Conservation (phyloP, 495 filamentous ascomycete species). For the Pyronema domesticum region DNA sequence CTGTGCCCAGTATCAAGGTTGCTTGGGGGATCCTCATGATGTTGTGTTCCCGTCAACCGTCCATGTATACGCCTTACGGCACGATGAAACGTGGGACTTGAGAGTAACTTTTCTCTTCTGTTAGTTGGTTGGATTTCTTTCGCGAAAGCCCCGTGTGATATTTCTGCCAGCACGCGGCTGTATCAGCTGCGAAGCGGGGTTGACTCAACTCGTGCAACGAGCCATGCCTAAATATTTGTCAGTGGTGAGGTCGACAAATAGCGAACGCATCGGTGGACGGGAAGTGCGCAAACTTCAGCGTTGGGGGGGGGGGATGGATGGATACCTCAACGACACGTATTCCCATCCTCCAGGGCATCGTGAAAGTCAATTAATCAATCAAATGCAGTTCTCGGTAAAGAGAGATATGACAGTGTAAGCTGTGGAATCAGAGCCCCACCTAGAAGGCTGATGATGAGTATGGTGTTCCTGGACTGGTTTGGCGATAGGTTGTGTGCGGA, state of each 20-base stretch:
- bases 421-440: background rate
- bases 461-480: slow-evolving; percentile 1
- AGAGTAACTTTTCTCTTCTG: slow-evolving; percentile 34
- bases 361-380: slow-evolving; percentile 1
- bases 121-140: slow-evolving; percentile 12
- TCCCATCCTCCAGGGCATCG: slow-evolving; percentile 21
- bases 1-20: slow-evolving; percentile 33
- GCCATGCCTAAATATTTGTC: slow-evolving; percentile 15
- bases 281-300: background rate
- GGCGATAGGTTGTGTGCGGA: too few relatives aligned
- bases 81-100: slow-evolving; percentile 42
- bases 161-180: background rate
- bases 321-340: slow-evolving; percentile 34
- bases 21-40: slow-evolving; percentile 27
- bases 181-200: background rate
- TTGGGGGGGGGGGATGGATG: slow-evolving; percentile 27
- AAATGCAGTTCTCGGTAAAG: slow-evolving; percentile 1
- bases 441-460: background rate
- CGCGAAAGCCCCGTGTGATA: background rate
- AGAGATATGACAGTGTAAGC: background rate
- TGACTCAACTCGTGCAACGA: slow-evolving; percentile 24
- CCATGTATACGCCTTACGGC: slow-evolving; percentile 39
- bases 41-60: slow-evolving; percentile 33
- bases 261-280: background rate
- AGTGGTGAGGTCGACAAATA: background rate